Evolutionary conservation across 2,329 filamentous ascomycete species (phyloP).

Genomic region (Penicillium sp.): DNA sequence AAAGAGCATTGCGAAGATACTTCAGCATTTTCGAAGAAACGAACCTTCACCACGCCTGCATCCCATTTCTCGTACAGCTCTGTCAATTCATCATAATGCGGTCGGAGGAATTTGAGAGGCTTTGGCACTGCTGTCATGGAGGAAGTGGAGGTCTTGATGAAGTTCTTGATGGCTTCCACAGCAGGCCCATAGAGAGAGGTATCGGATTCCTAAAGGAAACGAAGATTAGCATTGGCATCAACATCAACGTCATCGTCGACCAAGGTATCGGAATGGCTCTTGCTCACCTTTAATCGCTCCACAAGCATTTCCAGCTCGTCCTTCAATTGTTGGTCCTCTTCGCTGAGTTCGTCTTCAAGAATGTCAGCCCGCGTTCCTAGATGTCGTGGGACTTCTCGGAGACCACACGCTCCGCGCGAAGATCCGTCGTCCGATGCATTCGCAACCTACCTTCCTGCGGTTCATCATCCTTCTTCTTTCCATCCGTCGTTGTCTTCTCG

Average conservation of each 20-base stretch:
- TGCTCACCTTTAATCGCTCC: conserved; percentile 80
- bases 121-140: conserved; percentile 99
- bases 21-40: conserved; percentile 6
- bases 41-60: conserved; percentile 79
- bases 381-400: conserved; percentile 27
- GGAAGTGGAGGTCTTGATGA: conserved; percentile 98
- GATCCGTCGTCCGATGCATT: conserved; percentile 2
- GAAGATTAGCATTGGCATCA: conserved; percentile 25
- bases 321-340: conserved; percentile 98
- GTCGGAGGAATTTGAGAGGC: conserved; percentile 94
- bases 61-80: conserved; percentile 91
- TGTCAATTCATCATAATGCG: conserved; percentile 89
- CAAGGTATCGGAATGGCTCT: background rate
- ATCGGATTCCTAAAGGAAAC: conserved; percentile 72
- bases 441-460: conserved; percentile 59
- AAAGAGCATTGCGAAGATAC: background rate
- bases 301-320: conserved; percentile 97
- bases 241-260: conserved; percentile 29
- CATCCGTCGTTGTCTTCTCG: conserved; percentile 71
- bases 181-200: conserved; percentile 86
- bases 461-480: conserved; percentile 75
- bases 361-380: conserved; percentile 30
- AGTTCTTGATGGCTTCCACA: conserved; percentile 94
- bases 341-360: conserved; percentile 83
- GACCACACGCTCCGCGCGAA: conserved; percentile 15